Conservation (phyloP, 2,329 filamentous ascomycete genomes). For the Microsporum audouinii region DNA sequence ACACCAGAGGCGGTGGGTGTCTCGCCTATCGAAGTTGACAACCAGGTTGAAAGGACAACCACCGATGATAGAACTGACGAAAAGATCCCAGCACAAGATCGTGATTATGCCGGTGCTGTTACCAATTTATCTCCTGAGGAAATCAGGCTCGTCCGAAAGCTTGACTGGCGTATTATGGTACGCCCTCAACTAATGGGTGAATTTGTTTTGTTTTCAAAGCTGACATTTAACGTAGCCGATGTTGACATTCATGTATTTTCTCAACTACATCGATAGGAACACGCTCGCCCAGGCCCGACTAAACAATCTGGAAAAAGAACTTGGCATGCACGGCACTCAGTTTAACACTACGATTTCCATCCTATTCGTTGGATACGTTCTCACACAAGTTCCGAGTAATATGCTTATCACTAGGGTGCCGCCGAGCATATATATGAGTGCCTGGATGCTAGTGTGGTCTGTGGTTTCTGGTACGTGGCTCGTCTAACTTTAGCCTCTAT, state of each 20-base stretch:
- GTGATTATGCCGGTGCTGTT: constrained; percentile 31
- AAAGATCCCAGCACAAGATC: neutral
- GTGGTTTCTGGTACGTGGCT: constrained; percentile 8
- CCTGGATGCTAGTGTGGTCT: constrained; percentile 6
- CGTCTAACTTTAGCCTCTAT: neutral
- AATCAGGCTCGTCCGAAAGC: constrained; percentile 33
- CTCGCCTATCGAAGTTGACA: neutral
- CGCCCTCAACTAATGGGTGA: constrained; percentile 71
- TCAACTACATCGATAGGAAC: constrained; percentile 18
- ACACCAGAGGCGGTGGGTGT: neutral
- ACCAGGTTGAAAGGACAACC: neutral
- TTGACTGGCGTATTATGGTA: constrained; percentile 36
- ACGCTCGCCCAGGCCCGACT: constrained; percentile 16
- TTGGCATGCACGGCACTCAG: constrained; percentile 34
- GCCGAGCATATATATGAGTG: constrained; percentile 15
- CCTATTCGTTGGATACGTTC: constrained; percentile 29
- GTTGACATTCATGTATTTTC: constrained; percentile 20
- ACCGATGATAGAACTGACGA: neutral
- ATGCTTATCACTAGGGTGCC: constrained; percentile 15
- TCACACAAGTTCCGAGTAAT: constrained; percentile 15
- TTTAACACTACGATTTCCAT: constrained; percentile 38
- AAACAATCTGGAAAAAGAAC: constrained; percentile 23
- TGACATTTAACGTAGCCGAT: constrained; percentile 14
- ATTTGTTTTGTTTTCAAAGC: constrained; percentile 24
- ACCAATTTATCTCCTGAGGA: constrained; percentile 33